Percentiles rank a stretch among this genome's conserved stretches.
These are phyloP conservation scores for Clavispora carvajalis DNA, from an alignment of 805 yeast species.

Conservation along the genomic window DNA sequence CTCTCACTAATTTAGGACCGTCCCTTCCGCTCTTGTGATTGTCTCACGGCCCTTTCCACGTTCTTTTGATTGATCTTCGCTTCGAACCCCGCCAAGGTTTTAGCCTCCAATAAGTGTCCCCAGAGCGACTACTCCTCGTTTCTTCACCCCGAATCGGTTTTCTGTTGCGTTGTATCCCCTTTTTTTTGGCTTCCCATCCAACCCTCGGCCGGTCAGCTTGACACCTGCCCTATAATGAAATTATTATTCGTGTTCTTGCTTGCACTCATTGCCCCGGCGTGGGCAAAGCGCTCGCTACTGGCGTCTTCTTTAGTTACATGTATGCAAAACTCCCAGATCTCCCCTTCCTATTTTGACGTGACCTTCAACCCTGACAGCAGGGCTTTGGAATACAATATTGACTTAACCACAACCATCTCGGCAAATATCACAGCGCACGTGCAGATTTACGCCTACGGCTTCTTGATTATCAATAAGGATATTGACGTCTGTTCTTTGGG, in stretches of 20 bases:
- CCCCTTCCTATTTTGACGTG: slow-evolving; percentile 72
- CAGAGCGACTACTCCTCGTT: neutral
- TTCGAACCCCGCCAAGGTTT: neutral
- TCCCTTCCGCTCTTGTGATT: neutral
- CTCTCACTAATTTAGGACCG: no score
- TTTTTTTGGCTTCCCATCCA: neutral
- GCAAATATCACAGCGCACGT: slow-evolving; percentile 66
- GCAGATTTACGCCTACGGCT: slow-evolving; percentile 82
- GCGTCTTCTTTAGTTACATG: slow-evolving; percentile 86
- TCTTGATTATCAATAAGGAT: slow-evolving; percentile 52
- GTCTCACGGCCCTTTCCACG: neutral
- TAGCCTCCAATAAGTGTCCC: neutral
- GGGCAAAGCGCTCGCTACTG: slow-evolving; percentile 24
- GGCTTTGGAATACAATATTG: slow-evolving; percentile 63
- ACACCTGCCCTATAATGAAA: slow-evolving; percentile 5
- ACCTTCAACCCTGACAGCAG: slow-evolving; percentile 67
- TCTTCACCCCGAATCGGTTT: neutral
- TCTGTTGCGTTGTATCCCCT: neutral
- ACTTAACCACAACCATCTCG: slow-evolving; percentile 61
- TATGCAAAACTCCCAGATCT: slow-evolving; percentile 67
- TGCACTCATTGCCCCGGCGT: slow-evolving; percentile 8
- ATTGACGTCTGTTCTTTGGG: slow-evolving; percentile 62
- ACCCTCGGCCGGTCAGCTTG: neutral
- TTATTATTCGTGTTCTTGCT: slow-evolving; percentile 4
- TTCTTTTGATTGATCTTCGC: no score